These are phyloP conservation scores for Tremella yokohamensis DNA, from an alignment of 768 basidiomycete genomes.

Conservation along the genomic window DNA sequence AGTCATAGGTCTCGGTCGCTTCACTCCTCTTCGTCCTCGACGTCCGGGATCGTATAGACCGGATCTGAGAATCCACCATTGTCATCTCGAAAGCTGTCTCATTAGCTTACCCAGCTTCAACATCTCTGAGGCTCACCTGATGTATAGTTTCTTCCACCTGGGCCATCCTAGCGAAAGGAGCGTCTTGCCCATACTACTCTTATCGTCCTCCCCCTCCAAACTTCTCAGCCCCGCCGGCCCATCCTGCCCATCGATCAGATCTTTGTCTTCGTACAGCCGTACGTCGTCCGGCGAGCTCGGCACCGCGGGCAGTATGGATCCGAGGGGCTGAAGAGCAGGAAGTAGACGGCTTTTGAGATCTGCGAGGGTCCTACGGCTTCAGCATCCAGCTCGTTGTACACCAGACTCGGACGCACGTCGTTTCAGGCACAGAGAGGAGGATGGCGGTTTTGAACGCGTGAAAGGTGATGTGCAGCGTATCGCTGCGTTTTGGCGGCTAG, in stretches of 20 bases:
- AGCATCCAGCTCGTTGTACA: not conserved
- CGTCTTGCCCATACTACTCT: not conserved
- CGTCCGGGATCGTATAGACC: constrained; percentile 39
- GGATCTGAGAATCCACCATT: constrained; percentile 30
- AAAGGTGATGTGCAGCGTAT: constrained; percentile 38
- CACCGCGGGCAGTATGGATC: constrained; percentile 9
- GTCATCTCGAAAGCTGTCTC: constrained; percentile 17
- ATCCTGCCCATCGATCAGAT: constrained; percentile 17
- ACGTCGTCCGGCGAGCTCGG: constrained; percentile 25
- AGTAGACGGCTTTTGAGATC: constrained; percentile 32
- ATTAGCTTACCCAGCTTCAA: not conserved
- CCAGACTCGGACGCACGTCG: constrained; percentile 22
- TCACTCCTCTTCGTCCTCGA: constrained; percentile 35
- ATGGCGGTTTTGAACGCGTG: constrained; percentile 40
- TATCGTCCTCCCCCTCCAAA: constrained; percentile 20
- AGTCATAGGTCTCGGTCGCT: constrained; percentile 5
- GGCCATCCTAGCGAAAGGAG: constrained; percentile 23
- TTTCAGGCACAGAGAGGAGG: constrained; percentile 33
- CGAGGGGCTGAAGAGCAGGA: constrained; percentile 32
- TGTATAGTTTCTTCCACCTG: constrained; percentile 37
- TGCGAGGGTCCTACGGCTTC: constrained; percentile 18
- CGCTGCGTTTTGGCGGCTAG: constrained; percentile 39
- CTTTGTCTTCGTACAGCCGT: constrained; percentile 28
- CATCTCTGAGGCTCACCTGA: constrained; percentile 27
- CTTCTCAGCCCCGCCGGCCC: constrained; percentile 13